phyloP scores from a whole-genome alignment of 495 filamentous ascomycete genomes.

The Hypoxylon perforatum region DNA sequence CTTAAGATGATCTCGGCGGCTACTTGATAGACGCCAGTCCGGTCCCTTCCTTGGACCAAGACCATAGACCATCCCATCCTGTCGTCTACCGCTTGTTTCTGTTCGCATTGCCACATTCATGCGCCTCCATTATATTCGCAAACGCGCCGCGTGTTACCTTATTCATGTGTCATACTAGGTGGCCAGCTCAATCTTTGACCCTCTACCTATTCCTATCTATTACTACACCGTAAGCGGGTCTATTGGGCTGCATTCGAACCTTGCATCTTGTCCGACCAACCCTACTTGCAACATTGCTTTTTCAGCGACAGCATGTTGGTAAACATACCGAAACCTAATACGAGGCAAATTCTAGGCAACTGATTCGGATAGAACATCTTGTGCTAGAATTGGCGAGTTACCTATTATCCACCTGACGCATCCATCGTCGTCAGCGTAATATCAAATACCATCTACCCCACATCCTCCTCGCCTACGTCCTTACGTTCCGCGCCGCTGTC shows the following conservation, averaged over 20 bases:
- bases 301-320: conserved; percentile 41
- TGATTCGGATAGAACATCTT: conserved; percentile 11
- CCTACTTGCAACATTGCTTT: conserved; percentile 17
- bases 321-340: conserved; percentile 13
- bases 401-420: conserved; percentile 10
- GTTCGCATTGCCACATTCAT: conserved; percentile 37
- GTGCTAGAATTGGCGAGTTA: conserved; percentile 8
- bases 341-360: conserved; percentile 17
- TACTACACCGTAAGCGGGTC: conserved; percentile 7
- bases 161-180: conserved; percentile 37
- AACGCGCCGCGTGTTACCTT: conserved; percentile 42
- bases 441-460: conserved; percentile 18
- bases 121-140: conserved; percentile 29
- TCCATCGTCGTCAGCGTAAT: conserved; percentile 16
- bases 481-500: conserved; percentile 3
- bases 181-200: conserved; percentile 2
- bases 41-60: conserved; percentile 15
- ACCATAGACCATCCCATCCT: conserved; percentile 2
- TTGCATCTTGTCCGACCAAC: conserved; percentile 11
- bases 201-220: not conserved
- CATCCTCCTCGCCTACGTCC: conserved; percentile 14
- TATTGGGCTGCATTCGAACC: conserved; percentile 20
- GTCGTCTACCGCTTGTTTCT: not conserved
- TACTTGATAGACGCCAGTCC: conserved; percentile 37
- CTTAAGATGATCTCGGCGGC: conserved; percentile 13